phyloP scores from a whole-genome alignment of 768 basidiomycete genomes.

The Strobilomyces confusus region DNA sequence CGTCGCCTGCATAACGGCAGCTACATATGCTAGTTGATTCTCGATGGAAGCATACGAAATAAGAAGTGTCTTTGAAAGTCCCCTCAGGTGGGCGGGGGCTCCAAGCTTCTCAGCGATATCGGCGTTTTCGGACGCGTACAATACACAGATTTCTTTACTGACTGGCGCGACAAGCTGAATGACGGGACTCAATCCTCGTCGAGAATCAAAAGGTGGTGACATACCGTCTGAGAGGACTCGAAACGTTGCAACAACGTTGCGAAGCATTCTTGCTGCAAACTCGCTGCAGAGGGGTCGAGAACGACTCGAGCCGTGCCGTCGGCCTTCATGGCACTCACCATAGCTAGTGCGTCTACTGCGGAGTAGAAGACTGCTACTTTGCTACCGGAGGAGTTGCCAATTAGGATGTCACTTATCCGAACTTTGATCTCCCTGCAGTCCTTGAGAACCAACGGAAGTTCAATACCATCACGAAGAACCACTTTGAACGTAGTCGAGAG shows the following conservation, averaged over 20 bases:
- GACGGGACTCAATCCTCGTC: neutral
- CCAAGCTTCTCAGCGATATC: conserved; percentile 47
- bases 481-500: conserved; percentile 39
- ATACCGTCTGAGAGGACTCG: conserved; percentile 50
- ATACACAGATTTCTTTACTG: conserved; percentile 49
- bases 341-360: conserved; percentile 39
- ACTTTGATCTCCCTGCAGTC: conserved; percentile 34
- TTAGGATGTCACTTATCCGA: conserved; percentile 36
- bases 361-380: conserved; percentile 63
- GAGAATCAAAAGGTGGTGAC: conserved; percentile 11
- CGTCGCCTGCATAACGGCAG: conserved; percentile 38
- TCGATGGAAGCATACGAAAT: conserved; percentile 55
- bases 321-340: conserved; percentile 52
- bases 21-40: conserved; percentile 56
- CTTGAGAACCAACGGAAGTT: conserved; percentile 47
- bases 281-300: conserved; percentile 37
- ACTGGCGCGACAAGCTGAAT: conserved; percentile 55
- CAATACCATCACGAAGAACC: conserved; percentile 46
- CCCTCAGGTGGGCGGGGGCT: conserved; percentile 42
- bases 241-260: conserved; percentile 47
- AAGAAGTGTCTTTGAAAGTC: conserved; percentile 43
- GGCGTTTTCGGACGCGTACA: conserved; percentile 52
- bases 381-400: conserved; percentile 34
- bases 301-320: conserved; percentile 47
- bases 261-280: conserved; percentile 45